Conservation (phyloP, 305 asterid species). For the Solanum hybrid region DNA sequence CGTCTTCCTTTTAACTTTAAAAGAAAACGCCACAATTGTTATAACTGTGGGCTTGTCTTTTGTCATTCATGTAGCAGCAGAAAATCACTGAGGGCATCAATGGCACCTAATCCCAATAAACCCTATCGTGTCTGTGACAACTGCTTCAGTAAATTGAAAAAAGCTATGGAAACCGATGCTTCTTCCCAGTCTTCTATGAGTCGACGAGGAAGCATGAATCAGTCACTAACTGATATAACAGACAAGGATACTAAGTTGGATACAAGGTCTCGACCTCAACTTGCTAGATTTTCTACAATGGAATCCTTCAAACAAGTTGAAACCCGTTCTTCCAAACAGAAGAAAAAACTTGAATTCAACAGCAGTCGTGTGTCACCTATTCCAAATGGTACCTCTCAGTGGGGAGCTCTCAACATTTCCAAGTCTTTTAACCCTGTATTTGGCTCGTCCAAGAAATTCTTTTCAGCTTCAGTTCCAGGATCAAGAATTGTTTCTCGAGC, state of each 20-base stretch:
- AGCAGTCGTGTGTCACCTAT: constrained; percentile 75
- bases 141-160: constrained; percentile 61
- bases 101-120: constrained; percentile 67
- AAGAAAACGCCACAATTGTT: constrained; percentile 63
- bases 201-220: constrained; percentile 54
- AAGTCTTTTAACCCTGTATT: constrained; percentile 61
- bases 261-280: constrained; percentile 47
- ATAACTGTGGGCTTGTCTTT: constrained; percentile 69
- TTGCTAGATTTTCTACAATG: constrained; percentile 56
- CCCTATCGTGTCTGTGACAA: constrained; percentile 66
- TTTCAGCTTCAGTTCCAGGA: constrained; percentile 82
- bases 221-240: constrained; percentile 27
- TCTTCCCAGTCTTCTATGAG: constrained; percentile 50
- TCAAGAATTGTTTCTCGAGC: constrained; percentile 81
- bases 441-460: constrained; percentile 61
- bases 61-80: constrained; percentile 66
- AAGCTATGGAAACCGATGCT: constrained; percentile 46
- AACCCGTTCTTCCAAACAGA: constrained; percentile 46
- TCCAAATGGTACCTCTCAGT: constrained; percentile 55
- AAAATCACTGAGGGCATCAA: constrained; percentile 62
- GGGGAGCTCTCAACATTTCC: constrained; percentile 54
- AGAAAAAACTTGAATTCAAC: constrained; percentile 59
- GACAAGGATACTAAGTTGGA: constrained; percentile 50
- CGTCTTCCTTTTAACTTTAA: constrained; percentile 44
- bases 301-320: constrained; percentile 66